Percentiles rank a stretch among this genome's conserved stretches.
Conservation (phyloP, 73 alveolate genomes). For the Tetrahymena malaccensis region DNA sequence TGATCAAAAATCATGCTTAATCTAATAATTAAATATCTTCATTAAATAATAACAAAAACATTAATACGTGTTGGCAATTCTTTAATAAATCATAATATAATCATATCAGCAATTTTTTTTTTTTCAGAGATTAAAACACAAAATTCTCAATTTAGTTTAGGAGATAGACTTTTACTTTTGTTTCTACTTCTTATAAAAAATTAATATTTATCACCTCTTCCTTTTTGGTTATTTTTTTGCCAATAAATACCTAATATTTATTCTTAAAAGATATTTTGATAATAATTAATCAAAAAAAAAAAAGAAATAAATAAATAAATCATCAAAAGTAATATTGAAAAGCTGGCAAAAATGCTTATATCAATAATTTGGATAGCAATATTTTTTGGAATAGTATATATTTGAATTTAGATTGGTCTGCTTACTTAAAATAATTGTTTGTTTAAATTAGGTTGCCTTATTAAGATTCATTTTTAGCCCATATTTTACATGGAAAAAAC, state of each 20-base stretch:
- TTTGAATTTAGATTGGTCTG: neutral
- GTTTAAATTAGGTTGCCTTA: neutral
- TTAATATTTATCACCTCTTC: neutral
- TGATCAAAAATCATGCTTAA: neutral
- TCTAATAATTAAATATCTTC: neutral
- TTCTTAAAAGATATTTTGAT: neutral
- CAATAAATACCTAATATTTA: neutral
- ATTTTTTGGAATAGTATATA: neutral
- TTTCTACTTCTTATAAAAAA: neutral
- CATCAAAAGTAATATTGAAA: neutral
- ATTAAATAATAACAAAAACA: neutral
- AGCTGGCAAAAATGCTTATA: neutral
- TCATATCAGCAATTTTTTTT: neutral
- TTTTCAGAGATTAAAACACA: neutral
- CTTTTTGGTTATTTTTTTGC: neutral
- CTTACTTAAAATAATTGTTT: too few species aligned
- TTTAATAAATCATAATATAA: too few species aligned
- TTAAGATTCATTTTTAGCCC: slow-evolving; percentile 24
- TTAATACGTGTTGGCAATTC: neutral
- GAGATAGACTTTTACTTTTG: neutral
- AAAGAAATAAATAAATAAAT: neutral
- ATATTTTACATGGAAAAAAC: slow-evolving; percentile 33
- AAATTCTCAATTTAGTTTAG: neutral
- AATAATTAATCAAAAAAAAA: neutral
- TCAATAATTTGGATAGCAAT: neutral